Base-by-base conservation (phyloP, 176 grass and related monocot species). In the Zoysia japonica region DNA sequence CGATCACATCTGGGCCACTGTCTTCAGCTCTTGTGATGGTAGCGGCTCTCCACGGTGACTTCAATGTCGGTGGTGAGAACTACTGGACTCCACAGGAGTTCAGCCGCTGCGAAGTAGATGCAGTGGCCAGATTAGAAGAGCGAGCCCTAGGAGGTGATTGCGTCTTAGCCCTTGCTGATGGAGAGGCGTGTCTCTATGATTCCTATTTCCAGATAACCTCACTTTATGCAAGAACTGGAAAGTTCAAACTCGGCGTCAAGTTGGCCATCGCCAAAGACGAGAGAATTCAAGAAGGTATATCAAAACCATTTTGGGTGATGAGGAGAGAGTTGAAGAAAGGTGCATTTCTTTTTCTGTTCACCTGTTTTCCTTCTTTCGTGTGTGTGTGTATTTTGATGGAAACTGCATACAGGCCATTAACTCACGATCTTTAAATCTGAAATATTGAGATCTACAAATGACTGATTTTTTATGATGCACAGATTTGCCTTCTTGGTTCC, bases 1-100 rank as follows among this genome's bases (percentile, higher is more conserved):
- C 15, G 1, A 67, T 68, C 47, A 53, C 62, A 42, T 52, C 47
- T 14, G 76, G 76, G 20, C 76, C 47, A 1, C 15, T 78, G 1
- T 65, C 76, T 42, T 20, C 76, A 67, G 36, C 49, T 72, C 40
- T 14, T n/a, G 70, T 72, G 8, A 13, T 16, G 50, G 1, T 72
- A 0, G 7, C 52, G 8, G 16, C 51, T 66, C 76, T 78, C 37
- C 76, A 67, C 7, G 76, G 77, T 59, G 65, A 69, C 67, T 56
- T 59, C 12, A 80, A 17, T 46, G 4, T 28, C 0, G 35, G 39
- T 37, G 63, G 17, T 68, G 49, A 59, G n/a, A 9, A 11, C 11
- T 70, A 60, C 44, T 60, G 78, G 52, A 13, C 19, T 70, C 9
- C 66, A 46, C 48, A 80, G 12, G 65, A 69, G 13, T 70, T 80